Evolutionary conservation across 2,329 filamentous ascomycete genomes (phyloP), one percentile per base, ranked within the genome.

Genomic region (Calonectria pauciramosa): DNA sequence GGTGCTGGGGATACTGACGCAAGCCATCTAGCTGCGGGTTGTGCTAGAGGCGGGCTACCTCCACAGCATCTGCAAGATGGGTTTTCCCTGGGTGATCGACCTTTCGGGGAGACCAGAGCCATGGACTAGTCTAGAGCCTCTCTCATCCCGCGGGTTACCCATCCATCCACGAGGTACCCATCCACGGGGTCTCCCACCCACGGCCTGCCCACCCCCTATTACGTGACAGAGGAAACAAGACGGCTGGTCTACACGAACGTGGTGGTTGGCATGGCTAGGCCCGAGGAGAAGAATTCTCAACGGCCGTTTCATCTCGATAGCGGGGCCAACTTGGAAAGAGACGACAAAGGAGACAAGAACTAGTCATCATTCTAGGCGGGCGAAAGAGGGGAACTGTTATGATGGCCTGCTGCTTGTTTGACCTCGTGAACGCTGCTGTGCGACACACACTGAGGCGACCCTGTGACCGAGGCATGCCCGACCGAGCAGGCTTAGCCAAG

Each of bases 51-150:
- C 67, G 52, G 68, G 68, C 65, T 51, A 51, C 72, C 76, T 75
- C 72, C 77, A 77, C 75, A 78, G 28, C 68, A 78, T 68, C 77
- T 80, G 77, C 78, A 76, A 75, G 78, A 80, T 77, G 79, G 69
- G 36, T 72, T 73, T 73, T 68, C 72, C 70, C 66, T 72, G 51
- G 30, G 47, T 60, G 54, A 72, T 63, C 34, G 68, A 38, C 59
- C 56, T n/a, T 13, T 32, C n/a, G 10, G 44, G 44, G 67, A 44
- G 56, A 44, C 56, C 41, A 52, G 68, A 70, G 23, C 56, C 56
- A 41, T 49, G 41, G 60, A 44, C 47, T 65, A 41, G 47, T 63
- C 56, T 38, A 41, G 56, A 63, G 56, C 36, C 36, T 41, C 14
- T 26, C 44, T 47, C 56, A 63, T 41, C 36, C 56, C 56, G 38